phyloP scores from a whole-genome alignment of 2,329 filamentous ascomycete genomes.

The Mycosphaerella arachidis region DNA sequence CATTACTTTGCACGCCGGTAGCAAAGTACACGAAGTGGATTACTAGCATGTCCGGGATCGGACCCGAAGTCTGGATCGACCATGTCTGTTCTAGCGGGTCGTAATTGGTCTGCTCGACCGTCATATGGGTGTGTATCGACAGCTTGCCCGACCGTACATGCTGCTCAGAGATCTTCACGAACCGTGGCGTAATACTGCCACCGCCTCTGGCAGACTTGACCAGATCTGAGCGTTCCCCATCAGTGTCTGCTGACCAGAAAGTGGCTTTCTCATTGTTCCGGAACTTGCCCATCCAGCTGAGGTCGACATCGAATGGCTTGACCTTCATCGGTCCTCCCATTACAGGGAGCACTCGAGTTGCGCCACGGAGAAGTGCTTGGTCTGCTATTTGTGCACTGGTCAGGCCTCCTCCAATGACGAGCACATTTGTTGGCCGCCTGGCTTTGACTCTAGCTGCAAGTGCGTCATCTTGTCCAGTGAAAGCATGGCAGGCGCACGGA shows the following conservation, averaged over 20 bases:
- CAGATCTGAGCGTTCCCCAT: constrained; percentile 64
- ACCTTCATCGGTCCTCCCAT: constrained; percentile 60
- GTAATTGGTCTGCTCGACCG: constrained; percentile 50
- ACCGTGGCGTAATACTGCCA: constrained; percentile 69
- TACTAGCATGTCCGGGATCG: constrained; percentile 44
- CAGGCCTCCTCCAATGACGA: constrained; percentile 70
- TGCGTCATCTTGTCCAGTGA: constrained; percentile 43
- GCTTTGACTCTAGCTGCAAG: constrained; percentile 52
- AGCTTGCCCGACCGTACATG: constrained; percentile 53
- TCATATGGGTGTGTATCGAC: constrained; percentile 55
- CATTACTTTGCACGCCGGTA: constrained; percentile 65
- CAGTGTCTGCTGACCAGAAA: constrained; percentile 72
- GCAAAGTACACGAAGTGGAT: constrained; percentile 71
- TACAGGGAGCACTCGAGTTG: constrained; percentile 64
- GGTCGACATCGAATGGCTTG: constrained; percentile 73
- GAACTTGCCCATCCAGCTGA: constrained; percentile 79
- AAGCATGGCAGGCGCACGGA: constrained; percentile 61
- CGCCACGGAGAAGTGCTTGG: constrained; percentile 57
- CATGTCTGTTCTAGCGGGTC: constrained; percentile 46
- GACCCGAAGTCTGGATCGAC: constrained; percentile 51
- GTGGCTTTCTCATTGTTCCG: constrained; percentile 70
- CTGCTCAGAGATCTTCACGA: constrained; percentile 61
- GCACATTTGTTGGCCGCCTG: constrained; percentile 54
- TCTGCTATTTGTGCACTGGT: constrained; percentile 72
- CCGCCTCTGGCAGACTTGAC: constrained; percentile 64